Percentiles rank a stretch among this genome's conserved stretches.
These are phyloP conservation scores for Coemansia sp. DNA, from an alignment of 192 early-diverging fungal species.

Conservation along the genomic window DNA sequence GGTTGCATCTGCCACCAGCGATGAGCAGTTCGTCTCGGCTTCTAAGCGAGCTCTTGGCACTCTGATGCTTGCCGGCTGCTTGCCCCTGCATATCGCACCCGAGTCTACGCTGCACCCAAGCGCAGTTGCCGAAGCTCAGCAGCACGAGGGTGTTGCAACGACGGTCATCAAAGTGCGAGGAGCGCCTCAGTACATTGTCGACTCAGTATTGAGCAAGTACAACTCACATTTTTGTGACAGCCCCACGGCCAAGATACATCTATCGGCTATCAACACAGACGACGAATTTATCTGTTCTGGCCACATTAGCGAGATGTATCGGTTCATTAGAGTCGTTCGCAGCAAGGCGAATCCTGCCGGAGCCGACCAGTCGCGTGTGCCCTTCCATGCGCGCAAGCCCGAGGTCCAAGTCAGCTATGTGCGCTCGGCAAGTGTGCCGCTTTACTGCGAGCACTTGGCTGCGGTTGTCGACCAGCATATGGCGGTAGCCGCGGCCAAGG, in stretches of 20 bases:
- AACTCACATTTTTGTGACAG: conserved; percentile 70
- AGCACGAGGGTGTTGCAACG: conserved; percentile 80
- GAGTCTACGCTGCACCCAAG: conserved; percentile 74
- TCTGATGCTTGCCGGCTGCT: conserved; percentile 82
- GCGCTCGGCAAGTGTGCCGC: conserved; percentile 75
- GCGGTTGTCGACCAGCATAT: conserved; percentile 63
- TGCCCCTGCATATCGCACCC: conserved; percentile 76
- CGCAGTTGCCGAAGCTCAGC: conserved; percentile 78
- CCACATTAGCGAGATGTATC: conserved; percentile 77
- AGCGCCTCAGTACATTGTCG: conserved; percentile 70
- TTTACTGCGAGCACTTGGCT: conserved; percentile 77
- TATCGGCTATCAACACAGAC: conserved; percentile 80
- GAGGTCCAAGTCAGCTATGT: conserved; percentile 80
- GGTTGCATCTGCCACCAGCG: conserved; percentile 72
- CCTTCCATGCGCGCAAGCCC: conserved; percentile 81
- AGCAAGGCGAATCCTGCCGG: conserved; percentile 76
- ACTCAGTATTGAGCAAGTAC: conserved; percentile 77
- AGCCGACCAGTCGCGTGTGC: conserved; percentile 82
- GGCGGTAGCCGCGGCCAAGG: conserved; percentile 68
- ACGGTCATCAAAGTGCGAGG: conserved; percentile 82
- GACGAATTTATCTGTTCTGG: conserved; percentile 80
- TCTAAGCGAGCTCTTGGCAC: conserved; percentile 80
- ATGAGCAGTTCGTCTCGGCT: conserved; percentile 75
- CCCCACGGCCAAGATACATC: conserved; percentile 59
- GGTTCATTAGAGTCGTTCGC: conserved; percentile 80